Percentiles rank a stretch among this genome's conserved stretches.
These are phyloP conservation scores for Microcyclospora pomicola DNA, from an alignment of 2,329 filamentous ascomycete species.

Conservation along the genomic window DNA sequence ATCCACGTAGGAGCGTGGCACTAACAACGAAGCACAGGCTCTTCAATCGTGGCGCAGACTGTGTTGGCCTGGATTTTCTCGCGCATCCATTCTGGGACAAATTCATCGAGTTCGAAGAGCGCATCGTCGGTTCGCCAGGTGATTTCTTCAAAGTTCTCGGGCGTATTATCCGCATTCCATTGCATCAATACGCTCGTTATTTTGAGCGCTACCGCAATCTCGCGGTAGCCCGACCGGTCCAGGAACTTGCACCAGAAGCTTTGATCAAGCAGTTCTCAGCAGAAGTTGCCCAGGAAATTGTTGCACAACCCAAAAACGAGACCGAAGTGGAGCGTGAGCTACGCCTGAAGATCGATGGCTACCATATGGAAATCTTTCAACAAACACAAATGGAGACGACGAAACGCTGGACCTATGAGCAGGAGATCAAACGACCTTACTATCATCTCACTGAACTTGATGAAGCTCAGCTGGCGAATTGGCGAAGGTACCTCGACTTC, in stretches of 20 bases:
- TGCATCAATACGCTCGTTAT: conserved; percentile 92
- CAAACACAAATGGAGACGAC: conserved; percentile 75
- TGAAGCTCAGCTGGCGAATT: conserved; percentile 70
- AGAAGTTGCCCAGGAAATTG: conserved; percentile 49
- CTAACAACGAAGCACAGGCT: conserved; percentile 47
- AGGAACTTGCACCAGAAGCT: conserved; percentile 58
- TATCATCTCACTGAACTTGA: conserved; percentile 94
- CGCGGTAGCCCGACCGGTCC: conserved; percentile 56
- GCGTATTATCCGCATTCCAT: conserved; percentile 75
- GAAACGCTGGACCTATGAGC: conserved; percentile 89
- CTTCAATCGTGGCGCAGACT: conserved; percentile 76
- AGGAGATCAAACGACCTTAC: conserved; percentile 88
- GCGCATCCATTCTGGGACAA: conserved; percentile 98
- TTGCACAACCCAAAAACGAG: conserved; percentile 53
- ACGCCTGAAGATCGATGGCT: conserved; percentile 61
- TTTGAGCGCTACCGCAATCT: conserved; percentile 79
- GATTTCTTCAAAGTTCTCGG: conserved; percentile 73
- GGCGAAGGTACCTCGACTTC: conserved; percentile 93
- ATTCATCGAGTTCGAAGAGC: conserved; percentile 93
- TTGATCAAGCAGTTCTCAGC: conserved; percentile 46
- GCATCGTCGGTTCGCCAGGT: conserved; percentile 60
- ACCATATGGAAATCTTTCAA: conserved; percentile 69
- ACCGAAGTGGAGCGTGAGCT: conserved; percentile 74
- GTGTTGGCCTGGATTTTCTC: conserved; percentile 83
- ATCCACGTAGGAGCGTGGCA: conserved; percentile 6